phyloP scores from a whole-genome alignment of 345 rosid species.

The Melastoma malabathricum region DNA sequence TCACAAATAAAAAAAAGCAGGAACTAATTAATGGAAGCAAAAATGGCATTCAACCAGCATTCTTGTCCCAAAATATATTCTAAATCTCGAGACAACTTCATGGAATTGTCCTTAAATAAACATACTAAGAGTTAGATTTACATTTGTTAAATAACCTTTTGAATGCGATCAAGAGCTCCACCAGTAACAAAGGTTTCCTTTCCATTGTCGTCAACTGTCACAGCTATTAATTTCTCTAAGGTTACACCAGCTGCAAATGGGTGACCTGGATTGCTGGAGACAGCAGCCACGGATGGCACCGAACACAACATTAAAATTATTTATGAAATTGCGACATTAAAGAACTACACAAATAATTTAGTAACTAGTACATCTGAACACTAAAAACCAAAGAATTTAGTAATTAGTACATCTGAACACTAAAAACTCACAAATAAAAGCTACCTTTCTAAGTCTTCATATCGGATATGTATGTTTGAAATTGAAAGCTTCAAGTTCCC shows the following conservation, averaged over 20 bases:
- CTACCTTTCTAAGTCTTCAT: slow-evolving; percentile 95
- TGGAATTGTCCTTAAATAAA: no score
- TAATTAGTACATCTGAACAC: no score
- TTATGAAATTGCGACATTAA: background rate
- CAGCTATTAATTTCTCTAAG: slow-evolving; percentile 85
- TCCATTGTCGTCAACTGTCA: slow-evolving; percentile 82
- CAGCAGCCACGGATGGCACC: background rate
- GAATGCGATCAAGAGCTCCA: slow-evolving; percentile 55
- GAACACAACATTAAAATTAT: no score
- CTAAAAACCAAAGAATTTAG: no score
- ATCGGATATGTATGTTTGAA: slow-evolving; percentile 94
- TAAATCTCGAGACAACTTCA: no score
- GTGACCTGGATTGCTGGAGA: slow-evolving; percentile 76
- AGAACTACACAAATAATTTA: no score
- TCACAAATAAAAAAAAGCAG: no score
- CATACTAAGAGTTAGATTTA: no score
- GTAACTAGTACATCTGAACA: no score
- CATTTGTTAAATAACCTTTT: slow-evolving; percentile 41
- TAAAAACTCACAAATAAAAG: slow-evolving; percentile 1
- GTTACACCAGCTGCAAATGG: slow-evolving; percentile 84
- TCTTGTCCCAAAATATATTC: no score
- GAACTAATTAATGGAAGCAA: no score
- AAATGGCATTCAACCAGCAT: no score
- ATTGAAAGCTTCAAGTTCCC: slow-evolving; percentile 96
- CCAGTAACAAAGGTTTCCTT: slow-evolving; percentile 83